Evolutionary conservation across 2,329 filamentous ascomycete genomes (phyloP).

Genomic region (Hypoxylon sp.): DNA sequence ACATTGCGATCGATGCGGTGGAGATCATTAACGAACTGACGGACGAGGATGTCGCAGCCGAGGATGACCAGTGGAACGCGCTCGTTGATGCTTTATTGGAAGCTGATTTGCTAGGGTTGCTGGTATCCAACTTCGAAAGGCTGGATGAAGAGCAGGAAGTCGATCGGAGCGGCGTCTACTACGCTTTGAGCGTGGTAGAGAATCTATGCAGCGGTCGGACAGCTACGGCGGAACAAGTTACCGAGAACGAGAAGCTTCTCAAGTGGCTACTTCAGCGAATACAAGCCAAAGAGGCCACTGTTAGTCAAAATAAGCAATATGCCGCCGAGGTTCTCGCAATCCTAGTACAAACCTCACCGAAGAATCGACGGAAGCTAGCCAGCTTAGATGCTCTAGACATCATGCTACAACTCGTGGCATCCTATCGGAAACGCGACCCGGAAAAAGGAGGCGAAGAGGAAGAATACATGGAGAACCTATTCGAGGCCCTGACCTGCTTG

Average conservation of each 20-base stretch:
- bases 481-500: conserved; percentile 84
- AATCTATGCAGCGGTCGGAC: conserved; percentile 75
- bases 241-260: conserved; percentile 71
- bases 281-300: conserved; percentile 70
- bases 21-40: conserved; percentile 91
- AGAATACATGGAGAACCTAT: conserved; percentile 94
- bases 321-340: conserved; percentile 91
- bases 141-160: conserved; percentile 77
- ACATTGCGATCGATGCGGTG: conserved; percentile 91
- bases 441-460: conserved; percentile 87
- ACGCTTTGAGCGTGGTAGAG: conserved; percentile 83
- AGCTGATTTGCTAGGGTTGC: conserved; percentile 75
- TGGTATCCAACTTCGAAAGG: conserved; percentile 80
- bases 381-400: conserved; percentile 76
- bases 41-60: conserved; percentile 88
- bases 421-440: conserved; percentile 87
- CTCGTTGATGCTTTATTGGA: conserved; percentile 74
- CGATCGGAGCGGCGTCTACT: conserved; percentile 87
- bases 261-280: conserved; percentile 81
- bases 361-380: conserved; percentile 71
- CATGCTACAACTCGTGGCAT: conserved; percentile 82
- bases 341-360: conserved; percentile 76
- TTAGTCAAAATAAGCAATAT: conserved; percentile 95
- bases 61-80: conserved; percentile 80
- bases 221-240: conserved; percentile 75